phyloP scores from a whole-genome alignment of 768 basidiomycete genomes.

The Russula vinacea region DNA sequence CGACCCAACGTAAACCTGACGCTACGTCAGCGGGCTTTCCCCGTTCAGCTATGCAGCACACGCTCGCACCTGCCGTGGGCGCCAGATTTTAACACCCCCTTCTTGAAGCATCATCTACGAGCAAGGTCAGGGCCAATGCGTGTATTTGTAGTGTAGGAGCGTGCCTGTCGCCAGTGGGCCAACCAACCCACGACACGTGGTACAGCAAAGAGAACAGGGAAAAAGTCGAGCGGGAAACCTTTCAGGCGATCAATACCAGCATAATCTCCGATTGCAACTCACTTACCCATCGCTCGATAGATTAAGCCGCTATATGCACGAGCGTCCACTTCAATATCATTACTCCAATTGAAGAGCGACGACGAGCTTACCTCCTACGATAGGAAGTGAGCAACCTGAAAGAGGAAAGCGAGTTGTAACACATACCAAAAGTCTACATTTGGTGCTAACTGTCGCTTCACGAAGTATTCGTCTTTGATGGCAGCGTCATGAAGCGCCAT shows the following conservation, averaged over 20 bases:
- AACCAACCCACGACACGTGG: conserved; percentile 93
- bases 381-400: conserved; percentile 7
- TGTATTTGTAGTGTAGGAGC: conserved; percentile 12
- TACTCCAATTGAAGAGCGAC: too few species aligned
- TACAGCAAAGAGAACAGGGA: conserved; percentile 90
- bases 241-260: conserved; percentile 8
- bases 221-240: conserved; percentile 93
- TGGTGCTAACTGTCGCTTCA: conserved; percentile 74
- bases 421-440: conserved; percentile 90
- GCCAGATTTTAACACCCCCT: conserved; percentile 91
- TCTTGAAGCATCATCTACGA: conserved; percentile 84
- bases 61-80: conserved; percentile 66
- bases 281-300: conserved; percentile 85
- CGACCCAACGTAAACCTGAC: conserved; percentile 70
- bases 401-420: not conserved
- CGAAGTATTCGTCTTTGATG: conserved; percentile 88
- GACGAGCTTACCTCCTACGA: conserved; percentile 48
- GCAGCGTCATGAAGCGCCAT: conserved; percentile 86
- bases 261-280: conserved; percentile 13
- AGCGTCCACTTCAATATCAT: not conserved
- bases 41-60: not conserved
- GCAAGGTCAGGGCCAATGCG: not conserved
- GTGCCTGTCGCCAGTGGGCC: conserved; percentile 85
- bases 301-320: conserved; percentile 63
- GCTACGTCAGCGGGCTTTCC: not conserved